Conservation (phyloP, 129 eudicot genomes). For the Artemisia tridentata region DNA sequence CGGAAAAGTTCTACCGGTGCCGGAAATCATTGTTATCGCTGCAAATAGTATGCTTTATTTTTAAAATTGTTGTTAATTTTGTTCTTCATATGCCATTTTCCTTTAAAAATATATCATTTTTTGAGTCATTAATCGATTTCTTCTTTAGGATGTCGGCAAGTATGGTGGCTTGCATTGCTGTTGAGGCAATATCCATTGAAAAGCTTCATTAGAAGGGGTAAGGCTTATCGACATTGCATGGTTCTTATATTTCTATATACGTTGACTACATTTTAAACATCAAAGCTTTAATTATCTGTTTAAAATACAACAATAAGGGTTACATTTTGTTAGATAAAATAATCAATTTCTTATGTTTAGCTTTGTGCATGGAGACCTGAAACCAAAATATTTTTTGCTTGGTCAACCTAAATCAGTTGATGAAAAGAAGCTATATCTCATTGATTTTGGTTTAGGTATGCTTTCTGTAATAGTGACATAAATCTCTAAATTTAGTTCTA, state of each 20-base stretch:
- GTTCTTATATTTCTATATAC: no score
- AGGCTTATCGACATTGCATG: not conserved
- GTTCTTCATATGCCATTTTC: not conserved
- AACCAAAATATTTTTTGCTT: conserved; percentile 98
- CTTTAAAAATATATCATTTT: not conserved
- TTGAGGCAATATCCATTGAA: conserved; percentile 96
- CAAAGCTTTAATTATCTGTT: conserved; percentile 10
- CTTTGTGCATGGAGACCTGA: conserved; percentile 99
- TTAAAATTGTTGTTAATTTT: no score
- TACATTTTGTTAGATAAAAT: not conserved
- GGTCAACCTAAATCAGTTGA: conserved; percentile 89
- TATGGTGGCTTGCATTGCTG: conserved; percentile 98
- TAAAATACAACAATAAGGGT: not conserved
- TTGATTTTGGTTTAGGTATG: no score
- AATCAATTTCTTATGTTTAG: conserved; percentile 30
- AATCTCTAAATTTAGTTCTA: no score
- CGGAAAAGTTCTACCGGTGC: no score
- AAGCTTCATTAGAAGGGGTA: conserved; percentile 94
- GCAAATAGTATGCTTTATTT: no score
- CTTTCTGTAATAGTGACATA: no score
- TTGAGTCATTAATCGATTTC: not conserved
- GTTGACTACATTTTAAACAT: not conserved
- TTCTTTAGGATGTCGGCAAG: conserved; percentile 83
- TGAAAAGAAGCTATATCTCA: conserved; percentile 92
- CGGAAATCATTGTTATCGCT: no score